Evolutionary conservation across 148 eudicot species (phyloP).

Genomic region (Nepenthes mirabilis): DNA sequence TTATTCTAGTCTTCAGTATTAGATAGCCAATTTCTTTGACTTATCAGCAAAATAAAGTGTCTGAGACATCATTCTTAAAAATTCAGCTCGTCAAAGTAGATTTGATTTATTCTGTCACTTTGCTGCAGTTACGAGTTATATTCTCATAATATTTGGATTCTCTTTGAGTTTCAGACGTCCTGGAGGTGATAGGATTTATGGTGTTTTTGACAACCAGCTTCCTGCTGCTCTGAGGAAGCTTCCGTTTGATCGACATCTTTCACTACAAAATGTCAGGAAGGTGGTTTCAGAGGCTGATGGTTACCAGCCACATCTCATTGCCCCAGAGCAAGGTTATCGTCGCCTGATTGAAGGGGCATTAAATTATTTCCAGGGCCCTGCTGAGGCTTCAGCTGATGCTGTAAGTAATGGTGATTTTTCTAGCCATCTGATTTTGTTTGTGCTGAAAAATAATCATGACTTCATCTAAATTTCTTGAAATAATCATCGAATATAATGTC

Average conservation of each 20-base stretch:
- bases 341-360: slow-evolving; percentile 68
- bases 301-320: slow-evolving; percentile 78
- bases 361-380: slow-evolving; percentile 61
- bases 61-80: no score
- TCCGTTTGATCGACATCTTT: slow-evolving; percentile 74
- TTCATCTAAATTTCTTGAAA: no score
- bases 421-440: neutral
- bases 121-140: neutral
- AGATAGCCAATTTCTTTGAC: no score
- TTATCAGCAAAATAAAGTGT: no score
- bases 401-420: slow-evolving; percentile 22
- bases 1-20: no score
- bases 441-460: no score
- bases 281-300: slow-evolving; percentile 74
- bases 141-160: neutral
- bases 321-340: slow-evolving; percentile 82
- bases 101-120: no score
- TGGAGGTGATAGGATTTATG: slow-evolving; percentile 75
- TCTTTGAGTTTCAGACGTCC: slow-evolving; percentile 40
- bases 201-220: slow-evolving; percentile 79
- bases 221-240: slow-evolving; percentile 79
- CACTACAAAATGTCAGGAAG: slow-evolving; percentile 48
- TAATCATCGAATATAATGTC: neutral
- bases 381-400: slow-evolving; percentile 83
- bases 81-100: no score